Evolutionary conservation across 176 grass and related monocot species (phyloP), one percentile per base, ranked within the genome.

Genomic region (Saccharum officinarum): DNA sequence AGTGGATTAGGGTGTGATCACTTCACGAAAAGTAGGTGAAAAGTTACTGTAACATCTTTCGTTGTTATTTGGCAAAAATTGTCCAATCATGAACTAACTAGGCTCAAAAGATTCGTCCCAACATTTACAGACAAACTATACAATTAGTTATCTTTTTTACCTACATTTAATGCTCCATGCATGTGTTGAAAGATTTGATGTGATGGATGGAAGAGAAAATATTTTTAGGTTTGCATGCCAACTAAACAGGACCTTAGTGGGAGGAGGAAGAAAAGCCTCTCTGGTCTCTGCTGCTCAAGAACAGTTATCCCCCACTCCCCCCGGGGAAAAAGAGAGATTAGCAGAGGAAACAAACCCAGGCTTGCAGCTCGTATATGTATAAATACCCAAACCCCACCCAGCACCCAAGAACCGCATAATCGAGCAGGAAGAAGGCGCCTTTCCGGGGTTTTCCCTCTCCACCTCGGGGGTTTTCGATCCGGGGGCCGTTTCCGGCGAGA

Each of bases 361-460:
- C 59, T 22, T 14, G 67, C 59, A 37, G 31, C 84, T 42, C 61
- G 60, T 84, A 84, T 3, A 87, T 68, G 38, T 84, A 87, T 91
- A 91, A 91, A 80, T 76, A 87, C 18, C 2, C 75, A 17, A 80
- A 57, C 74, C 36, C 74, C 41, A 73, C 71, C 40, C 84, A 69
- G 68, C 18, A 46, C 80, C 26, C 75, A 75, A 66, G 80, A 80
- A 52, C 76, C 23, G 69, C 85, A 76, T 62, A 79, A 47, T 49
- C 38, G 18, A 76, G 76, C 41, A 73, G 22, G 44, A 89, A 78
- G 55, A 54, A 75, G 76, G 17, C 41, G 71, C 18, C 82, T 87
- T 78, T 82, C 82, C 45, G 45, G 61, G 59, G 13, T 50, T 44
- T 47, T 50, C 71, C 57, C 38, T 83, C 38, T 4, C 67, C 63